phyloP scores from a whole-genome alignment of 148 eudicot genomes.

The Rhododendron williamsianum region DNA sequence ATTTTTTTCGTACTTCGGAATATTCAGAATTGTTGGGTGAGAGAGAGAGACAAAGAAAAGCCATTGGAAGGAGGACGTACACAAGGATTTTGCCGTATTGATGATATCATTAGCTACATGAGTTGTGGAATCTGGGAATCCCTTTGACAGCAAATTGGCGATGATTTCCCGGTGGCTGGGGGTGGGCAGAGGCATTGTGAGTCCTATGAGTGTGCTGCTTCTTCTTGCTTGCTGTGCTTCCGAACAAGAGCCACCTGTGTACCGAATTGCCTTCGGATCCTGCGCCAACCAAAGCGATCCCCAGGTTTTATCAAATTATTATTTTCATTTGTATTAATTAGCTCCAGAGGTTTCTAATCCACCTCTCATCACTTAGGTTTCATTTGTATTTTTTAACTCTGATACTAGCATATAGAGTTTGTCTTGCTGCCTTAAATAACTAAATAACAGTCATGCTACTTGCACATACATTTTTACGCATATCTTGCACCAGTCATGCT shows the following conservation, averaged over 20 bases:
- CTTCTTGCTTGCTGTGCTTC: neutral
- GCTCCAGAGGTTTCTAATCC: neutral
- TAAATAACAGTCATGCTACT: too few relatives aligned
- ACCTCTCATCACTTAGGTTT: neutral
- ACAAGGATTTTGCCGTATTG: neutral
- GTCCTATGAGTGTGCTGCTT: neutral
- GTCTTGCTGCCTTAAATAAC: neutral
- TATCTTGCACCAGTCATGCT: too few relatives aligned
- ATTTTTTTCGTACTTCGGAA: too few relatives aligned
- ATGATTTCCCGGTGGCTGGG: slow-evolving; percentile 5
- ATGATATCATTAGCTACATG: neutral
- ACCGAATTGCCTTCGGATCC: slow-evolving; percentile 67
- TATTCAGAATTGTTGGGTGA: neutral
- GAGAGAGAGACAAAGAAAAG: neutral
- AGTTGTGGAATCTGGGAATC: neutral
- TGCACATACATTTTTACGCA: too few relatives aligned
- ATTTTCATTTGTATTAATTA: neutral
- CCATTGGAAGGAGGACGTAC: neutral
- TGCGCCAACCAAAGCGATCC: slow-evolving; percentile 59
- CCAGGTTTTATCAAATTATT: slow-evolving; percentile 26
- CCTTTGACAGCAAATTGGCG: neutral
- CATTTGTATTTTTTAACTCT: neutral
- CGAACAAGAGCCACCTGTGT: slow-evolving; percentile 15
- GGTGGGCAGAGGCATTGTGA: neutral
- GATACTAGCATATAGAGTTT: neutral